Conservation (phyloP, 805 yeast species). For the Yamadazyma nakazawae region DNA sequence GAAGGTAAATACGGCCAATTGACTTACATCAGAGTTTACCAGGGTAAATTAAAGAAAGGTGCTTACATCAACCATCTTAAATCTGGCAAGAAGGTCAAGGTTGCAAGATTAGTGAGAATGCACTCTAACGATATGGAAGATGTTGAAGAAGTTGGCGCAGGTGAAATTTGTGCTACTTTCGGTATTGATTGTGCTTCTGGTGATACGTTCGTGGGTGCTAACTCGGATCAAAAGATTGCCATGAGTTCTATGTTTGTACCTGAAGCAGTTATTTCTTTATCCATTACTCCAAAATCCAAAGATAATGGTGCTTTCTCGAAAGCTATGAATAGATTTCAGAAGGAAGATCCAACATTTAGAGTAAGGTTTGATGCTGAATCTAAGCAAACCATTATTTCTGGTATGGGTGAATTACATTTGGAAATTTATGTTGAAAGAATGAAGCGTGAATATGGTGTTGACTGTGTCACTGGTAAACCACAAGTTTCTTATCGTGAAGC, state of each 20-base stretch:
- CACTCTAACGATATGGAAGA: conserved; percentile 99
- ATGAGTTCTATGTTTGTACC: conserved; percentile 99
- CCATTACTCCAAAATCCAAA: conserved; percentile 82
- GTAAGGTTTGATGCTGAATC: conserved; percentile 87
- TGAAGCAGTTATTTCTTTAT: conserved; percentile 94
- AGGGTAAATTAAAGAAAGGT: conserved; percentile 92
- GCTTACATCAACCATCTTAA: conserved; percentile 82
- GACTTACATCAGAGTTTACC: conserved; percentile 95
- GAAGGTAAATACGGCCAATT: conserved; percentile 98
- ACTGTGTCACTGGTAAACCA: conserved; percentile 93
- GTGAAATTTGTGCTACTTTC: conserved; percentile 98
- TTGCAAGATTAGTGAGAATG: conserved; percentile 94
- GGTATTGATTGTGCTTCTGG: conserved; percentile 99
- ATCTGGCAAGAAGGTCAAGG: conserved; percentile 89
- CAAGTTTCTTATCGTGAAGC: conserved; percentile 98
- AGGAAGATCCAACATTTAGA: conserved; percentile 98
- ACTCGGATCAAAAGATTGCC: conserved; percentile 59
- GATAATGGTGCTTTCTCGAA: conserved; percentile 88
- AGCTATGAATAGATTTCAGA: conserved; percentile 96
- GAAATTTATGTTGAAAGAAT: conserved; percentile 98
- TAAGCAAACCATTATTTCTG: conserved; percentile 91
- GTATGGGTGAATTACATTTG: conserved; percentile 97
- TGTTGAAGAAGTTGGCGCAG: conserved; percentile 90
- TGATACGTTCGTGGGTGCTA: conserved; percentile 90
- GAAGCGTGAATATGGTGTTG: conserved; percentile 95